A percentile compares a stretch with the other conserved stretches of the same genome.
Conservation (phyloP, 179 eudicot genomes). For the Corrigiola litoralis region DNA sequence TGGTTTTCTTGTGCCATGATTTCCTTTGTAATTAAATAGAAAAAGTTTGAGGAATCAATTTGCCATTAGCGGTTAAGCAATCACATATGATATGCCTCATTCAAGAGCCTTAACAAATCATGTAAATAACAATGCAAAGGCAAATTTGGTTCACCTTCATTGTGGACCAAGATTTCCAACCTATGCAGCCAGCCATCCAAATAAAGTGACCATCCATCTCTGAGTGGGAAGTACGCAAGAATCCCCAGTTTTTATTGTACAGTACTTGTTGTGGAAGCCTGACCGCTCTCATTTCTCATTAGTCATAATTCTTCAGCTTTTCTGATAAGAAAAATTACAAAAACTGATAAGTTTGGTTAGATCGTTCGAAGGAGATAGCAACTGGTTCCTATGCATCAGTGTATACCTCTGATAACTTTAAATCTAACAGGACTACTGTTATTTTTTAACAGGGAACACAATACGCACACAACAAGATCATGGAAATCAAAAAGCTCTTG, state of each 20-base stretch:
- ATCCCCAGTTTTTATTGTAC: background rate
- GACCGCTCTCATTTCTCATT: conserved; percentile 4
- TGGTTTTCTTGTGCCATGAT: conserved; percentile 2
- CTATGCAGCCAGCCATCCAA: conserved; percentile 21
- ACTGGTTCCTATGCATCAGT: too few species aligned
- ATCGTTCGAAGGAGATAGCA: too few species aligned
- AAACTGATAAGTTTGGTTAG: background rate
- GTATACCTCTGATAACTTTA: too few species aligned
- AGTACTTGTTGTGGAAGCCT: conserved; percentile 7
- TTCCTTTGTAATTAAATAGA: background rate
- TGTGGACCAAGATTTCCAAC: conserved; percentile 18
- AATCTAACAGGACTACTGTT: too few species aligned
- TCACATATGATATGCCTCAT: conserved; percentile 21
- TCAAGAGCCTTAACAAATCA: conserved; percentile 15
- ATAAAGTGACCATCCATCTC: conserved; percentile 14
- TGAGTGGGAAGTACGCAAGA: conserved; percentile 17
- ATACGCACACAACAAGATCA: too few species aligned
- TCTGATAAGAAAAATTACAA: background rate
- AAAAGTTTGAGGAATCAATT: conserved; percentile 9
- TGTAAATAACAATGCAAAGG: conserved; percentile 13
- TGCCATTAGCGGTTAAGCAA: conserved; percentile 9
- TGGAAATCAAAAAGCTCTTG: too few species aligned
- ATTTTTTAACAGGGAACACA: too few species aligned
- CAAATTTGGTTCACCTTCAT: conserved; percentile 18
- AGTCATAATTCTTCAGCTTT: background rate